Base-by-base conservation (phyloP, 208 protist species). In the Naegleria gruberi region DNA sequence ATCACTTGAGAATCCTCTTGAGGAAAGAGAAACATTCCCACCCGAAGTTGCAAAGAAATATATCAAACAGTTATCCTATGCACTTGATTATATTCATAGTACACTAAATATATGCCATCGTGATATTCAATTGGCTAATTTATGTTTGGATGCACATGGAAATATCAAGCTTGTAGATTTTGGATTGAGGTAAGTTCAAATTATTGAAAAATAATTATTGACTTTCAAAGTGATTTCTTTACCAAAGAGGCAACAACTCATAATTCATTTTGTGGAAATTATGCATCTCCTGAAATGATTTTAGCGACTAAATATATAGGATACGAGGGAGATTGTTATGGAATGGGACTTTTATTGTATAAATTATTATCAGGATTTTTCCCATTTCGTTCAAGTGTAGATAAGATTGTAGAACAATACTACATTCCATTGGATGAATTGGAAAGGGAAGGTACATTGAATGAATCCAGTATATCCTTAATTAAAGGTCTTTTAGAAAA, bases 231-330 rank as follows among this genome's bases (percentile, higher is more conserved):
- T 4, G 34, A 37, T 77, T 77, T 77, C 65, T 77, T 77, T n/a
- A 77, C 26, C 1, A 12, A 12, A 7, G n/a, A 37, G 0, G 8
- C 12, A 37, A 77, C 1, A 37, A 37, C 26, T 37, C 12, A 65
- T 51, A 26, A 8, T 46, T 40, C 46, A 40, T 65, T 65, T 42
- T 43, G n/a, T 41, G 84, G 84, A 34, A 55, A 65, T 88, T 88
- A 88, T 88, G 43, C 84, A 42, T 40, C 84, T 3, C 84, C 84
- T 46, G 84, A 88, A 26, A 43, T 88, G 43, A 45, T 88, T 46
- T 23, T 77, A 10, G 34, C 4, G 12, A 77, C 45, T 6, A n/a
- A 23, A 37, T 65, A 89, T 34, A 6, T 40, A 4, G 86, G 51
- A 23, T 17, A 47, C 19, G 86, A 89, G 41, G n/a, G 42, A 15